Evolutionary conservation across 768 basidiomycete genomes (phyloP).

Genomic region (Boletus rex-veris): DNA sequence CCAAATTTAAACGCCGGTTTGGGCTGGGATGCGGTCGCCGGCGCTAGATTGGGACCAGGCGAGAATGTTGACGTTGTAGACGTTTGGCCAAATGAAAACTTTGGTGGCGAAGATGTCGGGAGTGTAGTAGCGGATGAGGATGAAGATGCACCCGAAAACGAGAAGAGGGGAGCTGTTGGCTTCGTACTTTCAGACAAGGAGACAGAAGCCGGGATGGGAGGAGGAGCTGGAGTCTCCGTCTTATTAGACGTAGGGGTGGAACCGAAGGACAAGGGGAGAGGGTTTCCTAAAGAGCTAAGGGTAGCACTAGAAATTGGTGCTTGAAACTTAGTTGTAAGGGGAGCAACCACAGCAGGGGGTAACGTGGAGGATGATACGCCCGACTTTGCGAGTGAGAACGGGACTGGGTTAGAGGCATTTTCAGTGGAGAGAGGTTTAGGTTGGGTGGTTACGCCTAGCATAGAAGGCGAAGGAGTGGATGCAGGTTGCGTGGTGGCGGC

Average conservation of each 20-base stretch:
- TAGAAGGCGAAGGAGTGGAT: slow-evolving; percentile 6
- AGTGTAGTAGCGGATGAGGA: slow-evolving; percentile 1
- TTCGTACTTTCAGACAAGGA: slow-evolving; percentile 9
- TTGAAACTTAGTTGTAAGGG: slow-evolving; percentile 9
- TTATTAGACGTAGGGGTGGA: slow-evolving; percentile 11
- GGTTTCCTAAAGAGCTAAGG: background rate
- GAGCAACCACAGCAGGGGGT: slow-evolving; percentile 8
- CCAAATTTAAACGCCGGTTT: slow-evolving; percentile 22
- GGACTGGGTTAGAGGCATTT: slow-evolving; percentile 8
- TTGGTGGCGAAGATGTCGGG: slow-evolving; percentile 10
- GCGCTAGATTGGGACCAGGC: slow-evolving; percentile 1
- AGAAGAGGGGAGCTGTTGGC: slow-evolving; percentile 17
- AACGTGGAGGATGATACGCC: slow-evolving; percentile 24
- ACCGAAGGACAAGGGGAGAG: slow-evolving; percentile 1
- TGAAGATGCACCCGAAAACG: slow-evolving; percentile 18
- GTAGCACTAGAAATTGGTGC: slow-evolving; percentile 18
- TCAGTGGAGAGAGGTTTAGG: slow-evolving; percentile 7
- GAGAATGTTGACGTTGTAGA: slow-evolving; percentile 3
- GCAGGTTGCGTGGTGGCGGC: slow-evolving; percentile 3
- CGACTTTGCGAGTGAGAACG: slow-evolving; percentile 17
- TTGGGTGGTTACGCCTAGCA: slow-evolving; percentile 4
- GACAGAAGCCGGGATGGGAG: background rate
- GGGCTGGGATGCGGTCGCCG: slow-evolving; percentile 15
- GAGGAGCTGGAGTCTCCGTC: background rate
- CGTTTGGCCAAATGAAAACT: slow-evolving; percentile 27